These are phyloP conservation scores for Russula dissimulans DNA, from an alignment of 768 basidiomycete genomes.

Conservation along the genomic window DNA sequence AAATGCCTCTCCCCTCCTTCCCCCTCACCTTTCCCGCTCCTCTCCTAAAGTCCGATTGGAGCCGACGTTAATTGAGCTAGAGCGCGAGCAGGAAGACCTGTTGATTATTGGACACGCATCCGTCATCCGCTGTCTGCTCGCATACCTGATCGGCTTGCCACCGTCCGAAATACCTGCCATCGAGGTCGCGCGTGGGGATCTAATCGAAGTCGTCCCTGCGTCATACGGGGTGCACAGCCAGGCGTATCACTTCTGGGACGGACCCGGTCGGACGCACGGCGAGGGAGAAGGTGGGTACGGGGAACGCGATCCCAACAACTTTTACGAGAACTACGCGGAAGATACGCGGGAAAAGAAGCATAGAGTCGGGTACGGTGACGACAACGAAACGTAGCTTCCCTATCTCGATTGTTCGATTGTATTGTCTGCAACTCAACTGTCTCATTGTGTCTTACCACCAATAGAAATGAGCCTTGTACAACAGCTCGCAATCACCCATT, in stretches of 20 bases:
- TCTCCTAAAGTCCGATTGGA: slow-evolving; percentile 71
- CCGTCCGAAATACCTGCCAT: slow-evolving; percentile 96
- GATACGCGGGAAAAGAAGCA: slow-evolving; percentile 31
- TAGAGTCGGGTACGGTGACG: not conserved
- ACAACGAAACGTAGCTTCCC: not conserved
- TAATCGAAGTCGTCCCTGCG: slow-evolving; percentile 87
- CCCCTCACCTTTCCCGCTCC: not conserved
- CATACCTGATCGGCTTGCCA: slow-evolving; percentile 88
- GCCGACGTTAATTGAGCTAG: slow-evolving; percentile 85
- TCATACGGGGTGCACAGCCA: slow-evolving; percentile 86
- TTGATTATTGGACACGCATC: slow-evolving; percentile 96
- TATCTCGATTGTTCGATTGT: not conserved
- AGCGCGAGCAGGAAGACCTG: slow-evolving; percentile 88
- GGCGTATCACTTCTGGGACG: slow-evolving; percentile 90
- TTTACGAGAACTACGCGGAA: slow-evolving; percentile 80
- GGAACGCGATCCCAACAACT: slow-evolving; percentile 57
- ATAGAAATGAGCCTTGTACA: not conserved
- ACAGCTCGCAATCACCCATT: not conserved
- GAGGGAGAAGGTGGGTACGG: slow-evolving; percentile 26
- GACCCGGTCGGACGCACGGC: slow-evolving; percentile 53
- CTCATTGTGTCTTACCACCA: not conserved
- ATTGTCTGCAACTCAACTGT: not conserved
- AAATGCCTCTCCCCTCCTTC: not conserved
- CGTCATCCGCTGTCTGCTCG: slow-evolving; percentile 91
- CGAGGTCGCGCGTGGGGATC: slow-evolving; percentile 91